These are phyloP conservation scores for Hypseocharis bilobata DNA, from an alignment of 441 rosid genomes.

Conservation along the genomic window DNA sequence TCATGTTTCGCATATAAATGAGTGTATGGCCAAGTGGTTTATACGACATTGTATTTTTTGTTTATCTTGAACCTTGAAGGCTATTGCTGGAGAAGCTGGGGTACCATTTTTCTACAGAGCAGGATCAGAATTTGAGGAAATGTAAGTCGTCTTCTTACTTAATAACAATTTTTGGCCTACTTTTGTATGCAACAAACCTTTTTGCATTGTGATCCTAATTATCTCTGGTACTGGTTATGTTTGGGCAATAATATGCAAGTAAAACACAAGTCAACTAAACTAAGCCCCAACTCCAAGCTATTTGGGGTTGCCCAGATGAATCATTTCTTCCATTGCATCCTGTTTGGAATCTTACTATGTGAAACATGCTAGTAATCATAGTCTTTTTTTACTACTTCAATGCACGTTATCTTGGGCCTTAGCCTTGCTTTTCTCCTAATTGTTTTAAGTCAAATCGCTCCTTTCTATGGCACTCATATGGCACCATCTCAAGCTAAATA, in stretches of 20 bases:
- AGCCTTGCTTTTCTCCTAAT: too few species aligned
- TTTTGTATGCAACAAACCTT: background rate
- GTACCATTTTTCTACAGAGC: slow-evolving; percentile 98
- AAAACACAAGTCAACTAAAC: background rate
- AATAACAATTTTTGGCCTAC: background rate
- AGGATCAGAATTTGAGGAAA: slow-evolving; percentile 99
- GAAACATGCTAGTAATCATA: background rate
- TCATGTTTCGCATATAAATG: background rate
- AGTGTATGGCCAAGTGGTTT: background rate
- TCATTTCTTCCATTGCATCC: background rate
- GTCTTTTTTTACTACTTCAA: background rate
- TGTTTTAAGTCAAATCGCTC: too few species aligned
- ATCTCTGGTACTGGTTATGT: background rate
- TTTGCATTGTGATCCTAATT: background rate
- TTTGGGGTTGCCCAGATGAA: background rate
- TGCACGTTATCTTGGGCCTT: background rate
- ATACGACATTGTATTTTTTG: too few species aligned
- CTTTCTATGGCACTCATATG: too few species aligned
- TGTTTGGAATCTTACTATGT: background rate
- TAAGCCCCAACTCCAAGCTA: background rate
- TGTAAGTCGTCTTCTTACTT: slow-evolving; percentile 42
- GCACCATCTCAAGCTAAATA: too few species aligned
- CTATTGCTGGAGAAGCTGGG: slow-evolving; percentile 99
- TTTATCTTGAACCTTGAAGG: slow-evolving; percentile 41
- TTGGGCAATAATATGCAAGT: background rate